These are phyloP conservation scores for Aspergillus coremiiformis DNA, from an alignment of 495 filamentous ascomycete genomes.

Conservation along the genomic window DNA sequence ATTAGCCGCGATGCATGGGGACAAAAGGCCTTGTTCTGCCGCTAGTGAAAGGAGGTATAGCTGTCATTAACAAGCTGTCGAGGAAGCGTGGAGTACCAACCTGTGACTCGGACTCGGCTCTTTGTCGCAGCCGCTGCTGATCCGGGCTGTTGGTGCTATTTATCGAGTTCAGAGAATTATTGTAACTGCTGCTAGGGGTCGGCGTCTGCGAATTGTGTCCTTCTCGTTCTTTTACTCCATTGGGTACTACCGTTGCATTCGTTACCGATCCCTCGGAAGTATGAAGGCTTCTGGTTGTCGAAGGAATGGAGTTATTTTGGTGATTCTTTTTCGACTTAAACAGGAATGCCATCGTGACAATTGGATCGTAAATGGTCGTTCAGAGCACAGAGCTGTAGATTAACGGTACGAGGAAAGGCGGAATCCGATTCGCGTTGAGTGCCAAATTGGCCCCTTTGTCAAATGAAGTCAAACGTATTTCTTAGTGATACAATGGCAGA, in stretches of 20 bases:
- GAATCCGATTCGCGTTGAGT: neutral
- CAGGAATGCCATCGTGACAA: conserved; percentile 52
- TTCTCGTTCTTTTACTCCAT: conserved; percentile 37
- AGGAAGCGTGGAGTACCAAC: conserved; percentile 24
- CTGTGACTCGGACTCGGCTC: conserved; percentile 45
- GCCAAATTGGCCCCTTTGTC: conserved; percentile 4
- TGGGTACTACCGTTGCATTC: conserved; percentile 21
- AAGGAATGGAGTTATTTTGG: conserved; percentile 41
- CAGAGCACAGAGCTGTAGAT: conserved; percentile 14
- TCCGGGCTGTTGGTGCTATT: conserved; percentile 46
- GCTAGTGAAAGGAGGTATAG: neutral
- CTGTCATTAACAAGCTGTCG: neutral
- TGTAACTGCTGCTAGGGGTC: conserved; percentile 57
- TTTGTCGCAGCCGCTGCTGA: conserved; percentile 41
- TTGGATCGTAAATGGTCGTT: conserved; percentile 36
- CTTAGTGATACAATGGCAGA: neutral
- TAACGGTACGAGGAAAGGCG: conserved; percentile 1
- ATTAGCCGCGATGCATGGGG: conserved; percentile 8
- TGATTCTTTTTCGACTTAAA: conserved; percentile 57
- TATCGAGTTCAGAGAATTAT: conserved; percentile 55
- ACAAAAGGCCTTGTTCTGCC: neutral
- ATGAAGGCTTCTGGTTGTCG: conserved; percentile 46
- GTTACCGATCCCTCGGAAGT: conserved; percentile 39
- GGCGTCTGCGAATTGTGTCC: conserved; percentile 41
- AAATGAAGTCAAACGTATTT: neutral